Evolutionary conservation across 2,329 filamentous ascomycete genomes (phyloP).

Genomic region (Ophiocordyceps camponoti-rufipedis): DNA sequence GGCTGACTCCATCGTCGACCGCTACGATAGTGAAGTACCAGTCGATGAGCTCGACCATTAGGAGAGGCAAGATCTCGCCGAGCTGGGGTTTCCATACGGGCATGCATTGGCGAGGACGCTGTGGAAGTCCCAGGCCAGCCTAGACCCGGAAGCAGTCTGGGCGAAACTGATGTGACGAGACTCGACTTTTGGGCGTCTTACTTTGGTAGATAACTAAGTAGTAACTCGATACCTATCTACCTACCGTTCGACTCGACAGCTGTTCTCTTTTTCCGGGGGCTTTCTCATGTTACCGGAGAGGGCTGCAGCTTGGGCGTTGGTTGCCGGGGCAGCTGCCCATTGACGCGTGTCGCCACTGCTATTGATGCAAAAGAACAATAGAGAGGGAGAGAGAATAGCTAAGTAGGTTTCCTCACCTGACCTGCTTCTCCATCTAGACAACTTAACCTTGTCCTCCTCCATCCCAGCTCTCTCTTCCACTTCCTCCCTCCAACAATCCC

Average conservation of each 20-base stretch:
- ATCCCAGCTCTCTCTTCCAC: no score
- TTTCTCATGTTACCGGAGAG: not conserved
- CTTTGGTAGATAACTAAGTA: no score
- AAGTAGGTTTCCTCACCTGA: no score
- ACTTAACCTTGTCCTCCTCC: no score
- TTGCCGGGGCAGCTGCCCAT: not conserved
- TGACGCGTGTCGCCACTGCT: not conserved
- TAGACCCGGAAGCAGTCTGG: no score
- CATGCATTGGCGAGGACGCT: not conserved
- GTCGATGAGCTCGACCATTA: slow-evolving; percentile 59
- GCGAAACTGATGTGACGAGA: no score
- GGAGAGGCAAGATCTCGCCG: slow-evolving; percentile 16
- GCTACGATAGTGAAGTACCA: slow-evolving; percentile 56
- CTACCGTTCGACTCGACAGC: not conserved
- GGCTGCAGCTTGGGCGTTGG: not conserved
- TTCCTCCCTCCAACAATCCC: no score
- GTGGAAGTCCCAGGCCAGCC: no score
- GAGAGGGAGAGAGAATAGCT: no score
- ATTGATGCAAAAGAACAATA: not conserved
- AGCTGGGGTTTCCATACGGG: slow-evolving; percentile 7
- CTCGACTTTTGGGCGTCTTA: no score
- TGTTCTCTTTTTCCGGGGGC: not conserved
- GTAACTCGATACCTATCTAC: no score
- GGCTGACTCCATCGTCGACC: slow-evolving; percentile 62
- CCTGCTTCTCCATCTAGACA: no score